Evolutionary conservation across 108 stramenopile species (phyloP).

Genomic region (Aurantiochytrium sp.): DNA sequence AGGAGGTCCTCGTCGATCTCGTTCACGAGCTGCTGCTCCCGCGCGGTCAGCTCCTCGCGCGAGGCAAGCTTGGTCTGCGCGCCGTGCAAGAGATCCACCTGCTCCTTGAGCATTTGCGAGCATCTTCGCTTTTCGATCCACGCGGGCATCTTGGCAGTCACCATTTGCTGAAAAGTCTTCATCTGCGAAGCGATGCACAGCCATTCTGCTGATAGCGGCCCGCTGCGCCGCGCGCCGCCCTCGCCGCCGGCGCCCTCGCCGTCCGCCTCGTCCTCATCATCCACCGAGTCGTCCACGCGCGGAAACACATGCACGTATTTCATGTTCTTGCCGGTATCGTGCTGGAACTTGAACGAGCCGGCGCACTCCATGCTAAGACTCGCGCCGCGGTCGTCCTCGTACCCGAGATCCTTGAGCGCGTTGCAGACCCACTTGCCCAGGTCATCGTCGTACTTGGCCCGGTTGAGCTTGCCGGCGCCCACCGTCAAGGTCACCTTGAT

Average conservation of each 20-base stretch:
- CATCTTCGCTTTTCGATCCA: constrained; percentile 80
- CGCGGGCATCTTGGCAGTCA: constrained; percentile 58
- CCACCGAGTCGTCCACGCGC: constrained; percentile 36
- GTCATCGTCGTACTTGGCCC: constrained; percentile 79
- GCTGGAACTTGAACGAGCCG: constrained; percentile 83
- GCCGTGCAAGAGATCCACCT: constrained; percentile 57
- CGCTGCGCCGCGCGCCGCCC: constrained; percentile 32
- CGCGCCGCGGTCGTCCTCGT: constrained; percentile 79
- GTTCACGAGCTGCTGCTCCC: constrained; percentile 79
- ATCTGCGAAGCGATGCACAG: constrained; percentile 60
- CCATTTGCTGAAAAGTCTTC: constrained; percentile 62
- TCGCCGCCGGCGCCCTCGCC: constrained; percentile 16
- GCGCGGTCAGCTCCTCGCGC: constrained; percentile 65
- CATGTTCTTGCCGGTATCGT: constrained; percentile 91
- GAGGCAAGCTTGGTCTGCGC: constrained; percentile 63
- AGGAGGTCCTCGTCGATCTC: constrained; percentile 37
- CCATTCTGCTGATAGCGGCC: constrained; percentile 47
- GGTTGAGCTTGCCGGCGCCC: constrained; percentile 75
- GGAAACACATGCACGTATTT: constrained; percentile 90
- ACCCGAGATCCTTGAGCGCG: constrained; percentile 71
- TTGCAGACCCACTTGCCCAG: constrained; percentile 72
- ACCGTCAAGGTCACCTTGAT: constrained; percentile 78
- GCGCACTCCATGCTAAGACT: constrained; percentile 72
- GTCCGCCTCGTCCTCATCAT: not conserved
- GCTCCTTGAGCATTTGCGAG: constrained; percentile 49